Conservation (phyloP, 2,329 filamentous ascomycete species). For the Didymella arachidicola region DNA sequence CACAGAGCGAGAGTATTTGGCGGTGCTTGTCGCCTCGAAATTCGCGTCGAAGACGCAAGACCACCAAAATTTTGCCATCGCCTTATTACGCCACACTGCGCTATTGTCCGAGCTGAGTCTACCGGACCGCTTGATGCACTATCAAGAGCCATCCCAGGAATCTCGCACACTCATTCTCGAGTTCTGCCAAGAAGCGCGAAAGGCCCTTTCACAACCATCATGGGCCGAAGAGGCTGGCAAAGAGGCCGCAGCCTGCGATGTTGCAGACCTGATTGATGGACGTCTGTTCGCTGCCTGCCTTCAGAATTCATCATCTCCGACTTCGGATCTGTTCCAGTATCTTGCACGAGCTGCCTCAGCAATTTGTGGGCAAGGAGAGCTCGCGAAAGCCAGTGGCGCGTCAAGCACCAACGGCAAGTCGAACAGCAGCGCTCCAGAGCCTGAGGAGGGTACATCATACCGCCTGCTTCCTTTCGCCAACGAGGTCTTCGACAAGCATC, state of each 20-base stretch:
- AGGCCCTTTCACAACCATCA: constrained; percentile 47
- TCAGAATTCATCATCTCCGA: constrained; percentile 26
- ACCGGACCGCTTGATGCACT: constrained; percentile 47
- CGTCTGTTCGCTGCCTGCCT: constrained; percentile 49
- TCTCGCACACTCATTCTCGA: constrained; percentile 45
- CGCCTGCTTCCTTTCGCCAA: constrained; percentile 59
- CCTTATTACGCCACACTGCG: constrained; percentile 55
- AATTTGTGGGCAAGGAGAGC: constrained; percentile 28
- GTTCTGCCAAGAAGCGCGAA: constrained; percentile 50
- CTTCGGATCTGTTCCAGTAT: constrained; percentile 29
- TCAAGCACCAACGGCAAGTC: constrained; percentile 3
- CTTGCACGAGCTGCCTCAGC: constrained; percentile 32
- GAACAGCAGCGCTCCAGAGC: constrained; percentile 12
- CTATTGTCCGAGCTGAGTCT: constrained; percentile 54
- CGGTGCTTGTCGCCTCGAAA: constrained; percentile 44
- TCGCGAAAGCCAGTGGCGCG: constrained; percentile 19
- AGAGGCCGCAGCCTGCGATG: constrained; percentile 51
- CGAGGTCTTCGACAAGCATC: constrained; percentile 57
- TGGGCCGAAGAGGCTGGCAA: constrained; percentile 46
- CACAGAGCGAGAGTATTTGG: constrained; percentile 48
- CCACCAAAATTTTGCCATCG: constrained; percentile 44
- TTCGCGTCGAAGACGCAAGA: constrained; percentile 41
- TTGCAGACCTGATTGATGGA: constrained; percentile 65
- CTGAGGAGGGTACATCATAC: constrained; percentile 28
- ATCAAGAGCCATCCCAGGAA: constrained; percentile 44